Evolutionary conservation across 192 early-diverging fungal genomes (phyloP).

Genomic region (Linnemannia zychae): DNA sequence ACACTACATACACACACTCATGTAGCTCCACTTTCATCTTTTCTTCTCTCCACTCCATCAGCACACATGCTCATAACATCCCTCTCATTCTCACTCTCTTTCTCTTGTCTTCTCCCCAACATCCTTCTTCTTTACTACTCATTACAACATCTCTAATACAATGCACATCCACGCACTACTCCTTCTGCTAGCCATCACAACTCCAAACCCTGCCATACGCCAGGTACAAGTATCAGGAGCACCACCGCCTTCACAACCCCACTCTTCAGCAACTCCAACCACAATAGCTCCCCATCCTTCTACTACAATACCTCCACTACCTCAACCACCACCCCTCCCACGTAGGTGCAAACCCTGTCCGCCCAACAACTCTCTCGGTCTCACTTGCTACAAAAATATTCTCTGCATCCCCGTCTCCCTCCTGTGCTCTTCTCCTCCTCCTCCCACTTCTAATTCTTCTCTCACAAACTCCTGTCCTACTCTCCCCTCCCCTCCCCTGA

Average conservation of each 20-base stretch:
- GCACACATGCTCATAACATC: not conserved
- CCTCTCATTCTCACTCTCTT: not conserved
- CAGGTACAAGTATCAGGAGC: not conserved
- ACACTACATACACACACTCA: not conserved
- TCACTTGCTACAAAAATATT: slow-evolving; percentile 25
- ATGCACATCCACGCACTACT: not conserved
- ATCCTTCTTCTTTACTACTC: not conserved
- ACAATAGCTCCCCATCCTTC: not conserved
- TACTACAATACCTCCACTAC: not conserved
- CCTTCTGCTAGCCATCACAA: not conserved
- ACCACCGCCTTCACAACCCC: not conserved
- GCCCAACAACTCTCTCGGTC: slow-evolving; percentile 10
- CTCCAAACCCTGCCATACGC: not conserved
- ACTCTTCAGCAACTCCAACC: not conserved
- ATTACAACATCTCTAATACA: not conserved
- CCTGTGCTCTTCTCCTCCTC: not conserved
- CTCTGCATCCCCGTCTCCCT: slow-evolving; percentile 18
- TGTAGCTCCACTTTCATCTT: not conserved
- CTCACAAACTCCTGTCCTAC: not conserved
- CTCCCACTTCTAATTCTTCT: not conserved
- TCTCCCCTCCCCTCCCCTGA: not conserved
- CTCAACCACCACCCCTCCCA: not conserved
- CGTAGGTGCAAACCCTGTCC: not conserved
- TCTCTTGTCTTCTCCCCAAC: not conserved
- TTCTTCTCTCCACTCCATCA: not conserved